Conservation (phyloP, 306 rosid genomes). For the Trichosanthes truncata region DNA sequence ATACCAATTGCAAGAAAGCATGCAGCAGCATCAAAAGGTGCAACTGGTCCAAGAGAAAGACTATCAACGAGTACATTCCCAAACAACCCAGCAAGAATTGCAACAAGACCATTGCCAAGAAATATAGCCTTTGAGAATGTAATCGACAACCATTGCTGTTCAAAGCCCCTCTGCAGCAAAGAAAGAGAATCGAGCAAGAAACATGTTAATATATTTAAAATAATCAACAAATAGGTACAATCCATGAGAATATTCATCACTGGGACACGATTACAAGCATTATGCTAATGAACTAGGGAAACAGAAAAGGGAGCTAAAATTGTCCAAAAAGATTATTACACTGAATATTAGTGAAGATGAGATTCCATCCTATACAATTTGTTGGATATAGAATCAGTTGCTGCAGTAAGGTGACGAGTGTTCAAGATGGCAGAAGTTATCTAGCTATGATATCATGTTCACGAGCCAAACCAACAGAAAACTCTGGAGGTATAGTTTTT, state of each 20-base stretch:
- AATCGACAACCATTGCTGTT: slow-evolving; percentile 87
- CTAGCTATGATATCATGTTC: neutral
- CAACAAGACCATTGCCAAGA: slow-evolving; percentile 88
- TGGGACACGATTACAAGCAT: neutral
- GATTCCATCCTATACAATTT: neutral
- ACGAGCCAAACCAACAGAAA: neutral
- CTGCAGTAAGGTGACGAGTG: neutral
- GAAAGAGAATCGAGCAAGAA: neutral
- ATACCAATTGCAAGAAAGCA: slow-evolving; percentile 92
- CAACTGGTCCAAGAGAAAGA: slow-evolving; percentile 81
- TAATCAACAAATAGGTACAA: neutral
- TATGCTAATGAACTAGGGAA: neutral
- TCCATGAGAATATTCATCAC: neutral
- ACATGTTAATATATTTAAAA: neutral
- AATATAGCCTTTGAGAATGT: slow-evolving; percentile 91
- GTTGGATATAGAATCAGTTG: neutral
- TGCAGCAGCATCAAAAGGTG: slow-evolving; percentile 97
- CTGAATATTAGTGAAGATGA: neutral
- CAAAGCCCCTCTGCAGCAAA: slow-evolving; percentile 75
- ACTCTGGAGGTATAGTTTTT: neutral
- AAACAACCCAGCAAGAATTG: slow-evolving; percentile 77
- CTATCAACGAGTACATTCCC: slow-evolving; percentile 86
- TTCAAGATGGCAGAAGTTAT: neutral
- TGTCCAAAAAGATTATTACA: neutral
- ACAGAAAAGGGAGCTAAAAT: neutral